phyloP scores from a whole-genome alignment of 1,284 basidiomycete species.

The Lignosus rhinocerotis region DNA sequence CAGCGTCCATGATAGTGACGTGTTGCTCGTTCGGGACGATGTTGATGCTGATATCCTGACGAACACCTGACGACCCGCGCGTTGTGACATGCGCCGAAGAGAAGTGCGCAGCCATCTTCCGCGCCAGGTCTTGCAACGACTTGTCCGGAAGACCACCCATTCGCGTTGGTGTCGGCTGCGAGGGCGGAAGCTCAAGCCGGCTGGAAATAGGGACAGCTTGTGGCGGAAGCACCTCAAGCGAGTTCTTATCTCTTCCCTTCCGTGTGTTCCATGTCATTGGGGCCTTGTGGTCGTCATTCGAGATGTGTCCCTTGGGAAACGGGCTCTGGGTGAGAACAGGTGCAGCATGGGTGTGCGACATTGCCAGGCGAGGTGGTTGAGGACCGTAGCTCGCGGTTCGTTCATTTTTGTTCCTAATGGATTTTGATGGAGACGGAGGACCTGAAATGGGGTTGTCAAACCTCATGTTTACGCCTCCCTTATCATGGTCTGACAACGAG shows the following conservation, averaged over 20 bases:
- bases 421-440: background rate
- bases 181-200: background rate
- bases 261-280: background rate
- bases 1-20: constrained; percentile 15
- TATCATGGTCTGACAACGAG: background rate
- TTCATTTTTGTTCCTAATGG: background rate
- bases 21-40: constrained; percentile 14
- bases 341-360: background rate
- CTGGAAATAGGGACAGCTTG: background rate
- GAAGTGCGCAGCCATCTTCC: background rate
- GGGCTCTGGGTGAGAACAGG: background rate
- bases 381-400: background rate
- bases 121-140: constrained; percentile 8
- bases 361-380: background rate
- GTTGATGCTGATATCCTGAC: constrained; percentile 8
- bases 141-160: constrained; percentile 3
- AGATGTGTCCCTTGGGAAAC: background rate
- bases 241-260: background rate
- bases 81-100: background rate
- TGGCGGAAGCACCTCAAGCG: background rate
- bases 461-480: background rate
- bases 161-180: background rate
- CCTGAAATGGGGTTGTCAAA: background rate
- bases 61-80: background rate
- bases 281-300: background rate